Base-by-base conservation (phyloP, 306 rosid genomes). In the Nissolia schottii region DNA sequence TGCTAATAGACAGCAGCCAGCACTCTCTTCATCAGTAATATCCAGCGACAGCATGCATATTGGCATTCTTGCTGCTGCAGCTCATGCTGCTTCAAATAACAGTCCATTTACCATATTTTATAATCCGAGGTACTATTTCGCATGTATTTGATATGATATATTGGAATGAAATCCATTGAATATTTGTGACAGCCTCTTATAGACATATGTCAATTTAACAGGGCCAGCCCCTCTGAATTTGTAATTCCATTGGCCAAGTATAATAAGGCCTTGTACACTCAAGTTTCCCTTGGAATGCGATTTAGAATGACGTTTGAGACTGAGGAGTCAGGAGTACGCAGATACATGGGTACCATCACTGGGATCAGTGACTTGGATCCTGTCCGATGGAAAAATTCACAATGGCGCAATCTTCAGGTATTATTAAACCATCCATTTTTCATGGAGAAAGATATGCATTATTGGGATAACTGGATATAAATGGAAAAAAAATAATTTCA, bases 11-110 rank as follows among this genome's bases (percentile, higher is more conserved):
- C 97, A 90, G 87, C 98, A 89, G 79, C 88, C 98, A 54, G 94
- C 96, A 59, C 90, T 93, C 59, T 89, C 94, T 27, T 93, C 98
- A 7, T 93, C 98, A 18, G 97, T 93, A 77, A 93, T 93, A 64
- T 93, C 98, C 56, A 93, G 98, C 63, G 98, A 93, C 60, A 93
- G 98, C 92, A 93, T 93, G 98, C 98, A 93, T 66, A 93, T 93
- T 25, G 98, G 98, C 55, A 83, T 93, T 83, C 96, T 93, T 69
- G 98, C 98, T 22, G 96, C 98, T 62, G 98, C 98, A n/a, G 98
- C 98, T 74, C 98, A 93, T 85, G 98, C 98, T 58, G 94, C 98
- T 72, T 93, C 98, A 62, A 93, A 88, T 85, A 93, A 85, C 70
- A 93, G 96, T 55, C 97, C 97, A 5, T 93, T 93, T 79, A 93